Percentiles rank a stretch among this genome's conserved stretches.
phyloP scores from a whole-genome alignment of 768 basidiomycete species.

The Pisolithus marmoratus region DNA sequence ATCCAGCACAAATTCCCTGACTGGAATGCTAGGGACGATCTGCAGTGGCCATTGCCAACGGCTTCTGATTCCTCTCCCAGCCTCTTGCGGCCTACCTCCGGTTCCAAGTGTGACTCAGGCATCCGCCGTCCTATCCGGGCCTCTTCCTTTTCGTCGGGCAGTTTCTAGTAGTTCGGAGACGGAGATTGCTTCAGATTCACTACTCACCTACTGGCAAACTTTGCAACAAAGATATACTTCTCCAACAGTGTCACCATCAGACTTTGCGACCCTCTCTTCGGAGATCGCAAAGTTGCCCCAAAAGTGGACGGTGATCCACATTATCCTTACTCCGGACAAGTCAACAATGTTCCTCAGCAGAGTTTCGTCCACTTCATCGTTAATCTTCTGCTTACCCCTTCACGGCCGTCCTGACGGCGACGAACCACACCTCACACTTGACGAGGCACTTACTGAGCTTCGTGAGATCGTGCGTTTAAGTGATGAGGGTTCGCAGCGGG shows the following conservation, averaged over 20 bases:
- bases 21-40: conserved; percentile 46
- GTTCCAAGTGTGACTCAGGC: conserved; percentile 12
- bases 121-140: conserved; percentile 13
- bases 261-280: conserved; percentile 28
- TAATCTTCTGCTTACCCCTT: conserved; percentile 87
- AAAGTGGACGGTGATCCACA: conserved; percentile 80
- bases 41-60: conserved; percentile 64
- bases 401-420: conserved; percentile 74
- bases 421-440: conserved; percentile 66
- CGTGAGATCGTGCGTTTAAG: conserved; percentile 74
- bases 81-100: conserved; percentile 17
- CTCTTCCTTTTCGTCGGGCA: conserved; percentile 10
- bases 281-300: conserved; percentile 49
- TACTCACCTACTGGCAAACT: conserved; percentile 58
- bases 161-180: conserved; percentile 32
- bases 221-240: conserved; percentile 49
- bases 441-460: conserved; percentile 69
- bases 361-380: conserved; percentile 42
- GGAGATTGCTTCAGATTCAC: conserved; percentile 26
- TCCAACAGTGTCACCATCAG: conserved; percentile 18
- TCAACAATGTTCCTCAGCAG: conserved; percentile 81
- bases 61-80: conserved; percentile 35
- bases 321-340: conserved; percentile 79
- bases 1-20: conserved; percentile 65
- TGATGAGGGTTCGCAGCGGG: conserved; percentile 69